Evolutionary conservation across 805 yeast species (phyloP).

Genomic region (Starmerella vaccinii): DNA sequence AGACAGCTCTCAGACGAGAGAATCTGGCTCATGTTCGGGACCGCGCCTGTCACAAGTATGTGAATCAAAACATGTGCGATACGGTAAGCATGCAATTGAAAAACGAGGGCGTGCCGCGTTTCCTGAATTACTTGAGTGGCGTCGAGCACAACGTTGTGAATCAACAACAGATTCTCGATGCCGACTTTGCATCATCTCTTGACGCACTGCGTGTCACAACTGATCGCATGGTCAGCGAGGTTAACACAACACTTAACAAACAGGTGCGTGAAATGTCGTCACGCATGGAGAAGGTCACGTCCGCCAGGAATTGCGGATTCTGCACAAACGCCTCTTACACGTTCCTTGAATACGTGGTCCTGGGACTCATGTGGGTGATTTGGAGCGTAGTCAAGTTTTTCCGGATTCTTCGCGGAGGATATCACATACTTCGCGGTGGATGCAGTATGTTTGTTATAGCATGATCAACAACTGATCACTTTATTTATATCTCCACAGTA

Average conservation of each 20-base stretch:
- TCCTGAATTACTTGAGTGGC: constrained; percentile 18
- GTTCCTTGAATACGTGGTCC: constrained; percentile 22
- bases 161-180: constrained; percentile 21
- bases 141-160: constrained; percentile 19
- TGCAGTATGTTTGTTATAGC: constrained; percentile 10
- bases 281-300: constrained; percentile 22
- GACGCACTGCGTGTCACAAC: constrained; percentile 23
- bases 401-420: neutral
- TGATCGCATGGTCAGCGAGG: constrained; percentile 26
- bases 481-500: neutral
- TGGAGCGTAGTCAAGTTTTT: constrained; percentile 21
- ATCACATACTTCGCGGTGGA: constrained; percentile 1
- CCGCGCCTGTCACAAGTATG: neutral
- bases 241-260: constrained; percentile 25
- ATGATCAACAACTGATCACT: neutral
- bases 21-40: constrained; percentile 1
- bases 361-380: constrained; percentile 20
- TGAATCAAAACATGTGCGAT: neutral
- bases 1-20: constrained; percentile 18
- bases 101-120: constrained; percentile 17
- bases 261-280: constrained; percentile 23
- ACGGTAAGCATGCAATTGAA: constrained; percentile 16
- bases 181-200: constrained; percentile 19
- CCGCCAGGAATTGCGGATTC: constrained; percentile 12
- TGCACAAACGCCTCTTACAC: constrained; percentile 14